Evolutionary conservation across 768 basidiomycete genomes (phyloP), one percentile per base, ranked within the genome.

Genomic region (Tylopilus intermedius): DNA sequence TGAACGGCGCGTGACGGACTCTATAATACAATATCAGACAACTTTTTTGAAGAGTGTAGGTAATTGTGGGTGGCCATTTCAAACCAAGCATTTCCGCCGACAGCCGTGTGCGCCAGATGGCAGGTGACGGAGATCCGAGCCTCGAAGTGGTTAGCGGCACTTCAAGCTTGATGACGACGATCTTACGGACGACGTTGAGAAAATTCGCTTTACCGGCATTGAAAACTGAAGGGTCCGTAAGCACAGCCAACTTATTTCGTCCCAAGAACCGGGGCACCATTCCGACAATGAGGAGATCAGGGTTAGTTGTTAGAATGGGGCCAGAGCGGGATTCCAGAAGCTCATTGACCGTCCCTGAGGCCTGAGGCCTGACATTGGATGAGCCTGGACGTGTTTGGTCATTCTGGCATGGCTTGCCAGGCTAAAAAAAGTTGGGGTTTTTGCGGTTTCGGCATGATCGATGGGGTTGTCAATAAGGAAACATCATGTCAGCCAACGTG

Each of bases 121-220:
- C n/a, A 44, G 50, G 50, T 48, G 50, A 30, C 10, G 29, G 8
- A 14, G 38, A 42, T 41, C 26, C 26, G 24, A 50, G 7, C 51
- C 45, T 42, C 33, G 38, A 60, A 49, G 37, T 8, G 47, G 50
- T 49, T 57, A 14, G 22, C 13, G 29, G 24, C 9, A 38, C 44
- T 41, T 30, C 30, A 30, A 8, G 30, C 9, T 8, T 4, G 41
- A 44, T 33, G 40, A 37, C 40, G 26, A 53, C 39, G 35, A n/a
- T 29, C 8, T 44, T n/a, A 21, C 18, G 8, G 5, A 24, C 27
- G 29, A 30, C 5, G 18, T 44, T 13, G 24, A 14, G 45, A 18
- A 27, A 35, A n/a, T 5, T n/a, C 22, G 39, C 39, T 11, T 6
- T 14, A 43, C 18, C 18, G 11, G 21, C 33, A 11, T 33, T 29